phyloP scores from a whole-genome alignment of 768 basidiomycete species.

The Boletus patriciae region DNA sequence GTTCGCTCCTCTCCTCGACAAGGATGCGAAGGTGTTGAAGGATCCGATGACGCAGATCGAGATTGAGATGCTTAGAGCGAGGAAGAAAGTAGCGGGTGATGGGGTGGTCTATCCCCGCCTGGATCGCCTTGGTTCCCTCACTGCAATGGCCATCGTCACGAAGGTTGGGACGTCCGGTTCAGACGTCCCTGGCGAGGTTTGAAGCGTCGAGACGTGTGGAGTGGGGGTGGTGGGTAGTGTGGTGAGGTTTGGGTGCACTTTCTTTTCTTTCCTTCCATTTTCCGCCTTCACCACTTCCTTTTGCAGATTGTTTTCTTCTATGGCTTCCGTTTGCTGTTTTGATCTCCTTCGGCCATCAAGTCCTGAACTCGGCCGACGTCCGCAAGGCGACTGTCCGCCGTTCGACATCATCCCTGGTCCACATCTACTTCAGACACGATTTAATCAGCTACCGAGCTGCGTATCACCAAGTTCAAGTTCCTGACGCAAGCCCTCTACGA shows the following conservation, averaged over 20 bases:
- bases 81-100: slow-evolving; percentile 1
- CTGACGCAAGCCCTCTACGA: background rate
- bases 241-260: background rate
- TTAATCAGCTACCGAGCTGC: background rate
- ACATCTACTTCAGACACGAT: background rate
- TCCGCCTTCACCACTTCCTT: background rate
- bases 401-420: background rate
- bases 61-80: slow-evolving; percentile 8
- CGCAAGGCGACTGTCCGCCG: background rate
- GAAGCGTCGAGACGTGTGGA: background rate
- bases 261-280: background rate
- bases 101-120: background rate
- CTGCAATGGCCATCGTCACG: background rate
- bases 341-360: background rate
- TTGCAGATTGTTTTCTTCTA: background rate
- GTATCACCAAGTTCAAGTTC: background rate
- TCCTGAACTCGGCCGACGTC: background rate
- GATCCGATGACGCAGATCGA: slow-evolving; percentile 3
- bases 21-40: background rate
- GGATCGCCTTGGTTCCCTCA: background rate
- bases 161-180: background rate
- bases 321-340: background rate
- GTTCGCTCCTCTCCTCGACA: slow-evolving; percentile 8
- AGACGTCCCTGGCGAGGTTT: background rate
- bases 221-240: background rate